Evolutionary conservation across 2,329 filamentous ascomycete species (phyloP), one percentile per base, ranked within the genome.

Genomic region (Penicillium brevicompactum): DNA sequence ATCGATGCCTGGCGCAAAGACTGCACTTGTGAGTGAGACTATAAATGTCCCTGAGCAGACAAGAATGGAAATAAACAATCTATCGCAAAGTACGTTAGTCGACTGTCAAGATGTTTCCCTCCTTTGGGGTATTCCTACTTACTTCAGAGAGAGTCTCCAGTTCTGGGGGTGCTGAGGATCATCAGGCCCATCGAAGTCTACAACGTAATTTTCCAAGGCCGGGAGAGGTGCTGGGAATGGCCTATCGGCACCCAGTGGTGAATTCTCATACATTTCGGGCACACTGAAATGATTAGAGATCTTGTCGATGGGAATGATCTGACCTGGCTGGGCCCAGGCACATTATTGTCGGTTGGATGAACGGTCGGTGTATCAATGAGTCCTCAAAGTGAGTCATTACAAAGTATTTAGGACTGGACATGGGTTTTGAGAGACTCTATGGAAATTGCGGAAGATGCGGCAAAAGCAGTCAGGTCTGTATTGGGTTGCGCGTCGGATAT

Each of bases 1-100:
- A 6, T 60, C 58, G 1, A 85, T 89, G 4, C 86, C 86, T 13
- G 85, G 77, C 1, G 87, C 88, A 73, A 90, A 90, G 62, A 90
- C 85, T 68, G 83, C 87, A 5, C 71, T 74, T 1, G 76, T 76
- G 48, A 84, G 81, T 0, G 82, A 78, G 2, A 79, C 72, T 4
- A 74, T 69, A 7, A 84, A 69, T 2, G 82, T 82, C 6, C 77
- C 80, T 46, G 78, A 82, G 47, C 67, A 70, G 6, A 61, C 63
- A 1, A 69, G 46, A 7, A 59, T 41, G 2, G 67, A 64, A 14
- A 54, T 57, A 18, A 61, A 65, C 4, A 70, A 46, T 32, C 66
- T 68, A 32, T 34, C 3, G 6, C 14, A 31, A 22, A 8, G 11
- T 18, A 9, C 34, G 10, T 51, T 10, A 43, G 38, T 37, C 31